Percentiles rank a stretch among this genome's conserved stretches.
phyloP scores from a whole-genome alignment of 768 basidiomycete genomes.

The Termitomyces sp. region DNA sequence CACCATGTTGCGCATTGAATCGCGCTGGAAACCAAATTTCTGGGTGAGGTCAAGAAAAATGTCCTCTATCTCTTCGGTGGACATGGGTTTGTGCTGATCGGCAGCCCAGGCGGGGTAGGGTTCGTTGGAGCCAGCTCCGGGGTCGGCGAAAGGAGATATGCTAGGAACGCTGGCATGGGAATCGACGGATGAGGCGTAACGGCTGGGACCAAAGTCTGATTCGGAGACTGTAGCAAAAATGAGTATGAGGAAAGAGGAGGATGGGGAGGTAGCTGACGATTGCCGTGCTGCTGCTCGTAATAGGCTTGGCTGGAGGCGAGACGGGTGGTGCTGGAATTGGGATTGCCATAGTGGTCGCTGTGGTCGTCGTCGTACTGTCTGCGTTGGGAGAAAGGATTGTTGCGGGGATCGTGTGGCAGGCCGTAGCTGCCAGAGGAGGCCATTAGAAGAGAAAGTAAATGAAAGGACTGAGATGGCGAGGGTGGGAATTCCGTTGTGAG shows the following conservation, averaged over 20 bases:
- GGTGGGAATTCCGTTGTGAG: constrained; percentile 12
- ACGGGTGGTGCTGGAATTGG: constrained; percentile 50
- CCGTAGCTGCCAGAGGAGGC: constrained; percentile 18
- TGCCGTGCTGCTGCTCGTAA: constrained; percentile 28
- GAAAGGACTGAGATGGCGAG: constrained; percentile 8
- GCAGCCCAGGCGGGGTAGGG: constrained; percentile 95
- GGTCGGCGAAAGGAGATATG: constrained; percentile 56
- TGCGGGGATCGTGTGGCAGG: constrained; percentile 18
- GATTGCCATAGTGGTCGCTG: constrained; percentile 45
- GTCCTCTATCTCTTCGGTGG: constrained; percentile 97
- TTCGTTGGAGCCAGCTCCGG: constrained; percentile 44
- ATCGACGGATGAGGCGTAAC: constrained; percentile 52
- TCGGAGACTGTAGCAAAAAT: constrained; percentile 21
- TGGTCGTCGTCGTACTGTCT: constrained; percentile 40
- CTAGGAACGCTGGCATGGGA: constrained; percentile 56
- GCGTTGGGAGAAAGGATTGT: constrained; percentile 25
- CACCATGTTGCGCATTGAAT: constrained; percentile 94
- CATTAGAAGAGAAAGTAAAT: constrained; percentile 15
- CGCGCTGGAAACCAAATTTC: constrained; percentile 98
- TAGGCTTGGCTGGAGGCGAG: constrained; percentile 41
- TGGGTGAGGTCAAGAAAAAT: constrained; percentile 97
- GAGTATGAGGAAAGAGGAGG: constrained; percentile 1
- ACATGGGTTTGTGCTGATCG: constrained; percentile 91
- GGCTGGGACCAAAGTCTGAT: constrained; percentile 30
- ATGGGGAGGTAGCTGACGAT: constrained; percentile 14